Conservation (phyloP, 768 basidiomycete species). For the Mycena vulgaris region DNA sequence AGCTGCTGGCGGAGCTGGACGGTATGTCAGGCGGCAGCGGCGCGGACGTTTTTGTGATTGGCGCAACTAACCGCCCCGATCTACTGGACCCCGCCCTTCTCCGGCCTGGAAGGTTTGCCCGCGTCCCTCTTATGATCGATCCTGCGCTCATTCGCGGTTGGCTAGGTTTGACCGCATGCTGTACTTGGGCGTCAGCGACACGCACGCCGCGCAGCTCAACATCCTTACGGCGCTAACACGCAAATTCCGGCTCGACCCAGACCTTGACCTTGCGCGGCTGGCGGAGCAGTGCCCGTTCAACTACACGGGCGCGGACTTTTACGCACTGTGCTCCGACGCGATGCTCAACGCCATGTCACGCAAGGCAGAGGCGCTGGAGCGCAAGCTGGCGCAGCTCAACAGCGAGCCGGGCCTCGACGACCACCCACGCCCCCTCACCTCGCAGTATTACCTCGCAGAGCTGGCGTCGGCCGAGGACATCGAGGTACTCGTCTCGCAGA, state of each 20-base stretch:
- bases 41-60: slow-evolving; percentile 92
- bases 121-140: background rate
- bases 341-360: slow-evolving; percentile 95
- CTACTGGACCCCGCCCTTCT: slow-evolving; percentile 91
- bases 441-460: slow-evolving; percentile 93
- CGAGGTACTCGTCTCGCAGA: slow-evolving; percentile 78
- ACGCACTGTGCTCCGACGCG: slow-evolving; percentile 97
- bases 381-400: slow-evolving; percentile 74
- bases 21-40: slow-evolving; percentile 81
- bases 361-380: slow-evolving; percentile 86
- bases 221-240: slow-evolving; percentile 93
- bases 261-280: slow-evolving; percentile 72
- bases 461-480: slow-evolving; percentile 80
- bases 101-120: slow-evolving; percentile 84
- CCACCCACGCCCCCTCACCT: slow-evolving; percentile 81
- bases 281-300: slow-evolving; percentile 90
- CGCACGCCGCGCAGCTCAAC: slow-evolving; percentile 86
- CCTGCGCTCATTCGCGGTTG: background rate
- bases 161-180: slow-evolving; percentile 95
- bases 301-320: slow-evolving; percentile 98
- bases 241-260: slow-evolving; percentile 88
- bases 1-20: slow-evolving; percentile 93
- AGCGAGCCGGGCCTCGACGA: slow-evolving; percentile 54
- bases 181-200: slow-evolving; percentile 93
- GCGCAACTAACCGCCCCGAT: slow-evolving; percentile 96